Conservation (phyloP, 805 yeast genomes). For the Helenozyma baotianmanensis region DNA sequence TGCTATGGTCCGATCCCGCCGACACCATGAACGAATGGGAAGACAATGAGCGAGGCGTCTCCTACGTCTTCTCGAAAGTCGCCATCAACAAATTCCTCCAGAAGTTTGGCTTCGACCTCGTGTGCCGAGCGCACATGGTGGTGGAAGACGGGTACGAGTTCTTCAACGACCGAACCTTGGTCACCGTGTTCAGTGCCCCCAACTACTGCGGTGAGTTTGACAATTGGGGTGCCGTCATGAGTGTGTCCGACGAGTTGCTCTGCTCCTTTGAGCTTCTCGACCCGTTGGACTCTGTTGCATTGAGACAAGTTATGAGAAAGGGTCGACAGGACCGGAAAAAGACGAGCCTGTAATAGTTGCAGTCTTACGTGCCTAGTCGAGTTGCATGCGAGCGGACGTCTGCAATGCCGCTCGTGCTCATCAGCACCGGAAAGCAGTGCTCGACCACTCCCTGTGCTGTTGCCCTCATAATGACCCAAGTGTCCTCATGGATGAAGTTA, state of each 20-base stretch:
- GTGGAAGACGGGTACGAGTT: conserved; percentile 79
- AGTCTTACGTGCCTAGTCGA: too few species aligned
- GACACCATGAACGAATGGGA: conserved; percentile 83
- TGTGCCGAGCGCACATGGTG: conserved; percentile 86
- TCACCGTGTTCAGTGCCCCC: conserved; percentile 72
- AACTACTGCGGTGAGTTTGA: conserved; percentile 82
- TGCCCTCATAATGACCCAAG: too few species aligned
- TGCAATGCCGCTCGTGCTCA: too few species aligned
- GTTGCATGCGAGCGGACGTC: too few species aligned
- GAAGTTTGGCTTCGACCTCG: conserved; percentile 74
- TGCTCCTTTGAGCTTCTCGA: conserved; percentile 92
- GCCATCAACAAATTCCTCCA: conserved; percentile 74
- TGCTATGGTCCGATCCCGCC: conserved; percentile 83
- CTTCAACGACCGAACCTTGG: conserved; percentile 65
- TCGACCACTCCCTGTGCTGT: too few species aligned
- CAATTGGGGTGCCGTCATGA: conserved; percentile 98
- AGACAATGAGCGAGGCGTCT: conserved; percentile 81
- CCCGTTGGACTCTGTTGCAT: conserved; percentile 88
- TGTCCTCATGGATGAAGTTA: too few species aligned
- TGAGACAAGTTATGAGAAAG: conserved; percentile 90
- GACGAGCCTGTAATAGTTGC: too few species aligned
- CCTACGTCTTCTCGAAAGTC: conserved; percentile 72
- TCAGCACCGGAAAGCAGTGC: too few species aligned
- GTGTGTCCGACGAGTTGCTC: conserved; percentile 85
- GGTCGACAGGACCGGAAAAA: conserved; percentile 83